Evolutionary conservation across 306 rosid species (phyloP), one percentile per base, ranked within the genome.

Genomic region (Malus domestica): DNA sequence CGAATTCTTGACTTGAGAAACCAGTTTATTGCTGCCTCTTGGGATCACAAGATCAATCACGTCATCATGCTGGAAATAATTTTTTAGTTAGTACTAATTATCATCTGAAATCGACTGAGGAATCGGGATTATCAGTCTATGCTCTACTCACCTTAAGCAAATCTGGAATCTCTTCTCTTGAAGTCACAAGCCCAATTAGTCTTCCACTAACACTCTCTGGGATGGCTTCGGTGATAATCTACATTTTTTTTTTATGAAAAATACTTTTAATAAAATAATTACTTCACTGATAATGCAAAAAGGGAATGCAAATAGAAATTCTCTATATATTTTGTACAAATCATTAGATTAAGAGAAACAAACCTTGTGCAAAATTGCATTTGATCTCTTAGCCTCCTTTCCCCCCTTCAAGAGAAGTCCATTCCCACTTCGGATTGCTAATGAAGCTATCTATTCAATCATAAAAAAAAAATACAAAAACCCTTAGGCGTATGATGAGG

Each of bases 371-470:
- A 95, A 85, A 78, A 92, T 82, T 72, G 91, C 92, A 84, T 95
- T 95, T 66, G 99, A 95, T 85, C 91, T 93, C 81, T 76, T 95
- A 71, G 99, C 98, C 85, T 95, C 99, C 91, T 95, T 95, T 80
- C 99, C 99, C 73, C 99, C 99, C 84, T 95, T 92, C 85, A 95
- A 83, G 75, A 95, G 96, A 87, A 95, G 98, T 57, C 98, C 99
- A 70, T 95, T 95, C 59, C 99, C 99, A 80, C 99, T 92, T 55
- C 96, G 90, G 52, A 95, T 88, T 44, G 99, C 99, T 86, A 95
- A 86, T 61, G 98, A 90, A 82, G 97, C 98, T 81, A 95, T 95
- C 99, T 95, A 83, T 82, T 74, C 83, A 83, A 82, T 72, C 32
- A 79, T 46, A 57, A 72, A 22, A 57, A 72, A 22, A n/a, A 38